phyloP scores from a whole-genome alignment of 208 protist species.

The Naegleria fowleri region DNA sequence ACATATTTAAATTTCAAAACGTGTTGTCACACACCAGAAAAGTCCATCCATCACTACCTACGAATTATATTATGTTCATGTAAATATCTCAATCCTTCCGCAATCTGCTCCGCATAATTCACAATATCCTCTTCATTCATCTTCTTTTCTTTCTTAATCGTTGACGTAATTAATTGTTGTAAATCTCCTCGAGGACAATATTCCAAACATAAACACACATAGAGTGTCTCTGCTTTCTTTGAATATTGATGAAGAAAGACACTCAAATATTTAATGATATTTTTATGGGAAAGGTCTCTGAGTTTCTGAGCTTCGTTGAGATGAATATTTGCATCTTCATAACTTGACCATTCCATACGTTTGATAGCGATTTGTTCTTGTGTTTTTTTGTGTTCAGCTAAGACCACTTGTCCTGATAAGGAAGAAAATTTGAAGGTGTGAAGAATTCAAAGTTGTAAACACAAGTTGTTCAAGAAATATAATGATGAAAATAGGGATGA shows the following conservation, averaged over 20 bases:
- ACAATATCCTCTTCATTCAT: background rate
- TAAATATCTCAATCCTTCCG: background rate
- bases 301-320: background rate
- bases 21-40: too few relatives aligned
- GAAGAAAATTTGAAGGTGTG: too few relatives aligned
- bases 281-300: background rate
- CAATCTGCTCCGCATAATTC: background rate
- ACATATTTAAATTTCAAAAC: background rate
- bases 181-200: slow-evolving; percentile 4
- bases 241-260: slow-evolving; percentile 25
- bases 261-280: slow-evolving; percentile 1
- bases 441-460: too few relatives aligned
- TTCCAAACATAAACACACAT: slow-evolving; percentile 12
- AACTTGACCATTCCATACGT: background rate
- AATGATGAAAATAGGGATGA: too few relatives aligned
- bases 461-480: too few relatives aligned
- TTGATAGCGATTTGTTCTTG: slow-evolving; percentile 11
- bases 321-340: background rate
- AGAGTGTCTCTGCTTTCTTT: slow-evolving; percentile 16
- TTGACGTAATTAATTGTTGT: background rate
- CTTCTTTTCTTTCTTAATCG: background rate
- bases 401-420: slow-evolving; percentile 6
- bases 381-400: slow-evolving; percentile 9
- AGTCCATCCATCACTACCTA: too few relatives aligned
- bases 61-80: slow-evolving; percentile 9